Base-by-base conservation (phyloP, 768 basidiomycete genomes). In the Psilocybe azurescens region DNA sequence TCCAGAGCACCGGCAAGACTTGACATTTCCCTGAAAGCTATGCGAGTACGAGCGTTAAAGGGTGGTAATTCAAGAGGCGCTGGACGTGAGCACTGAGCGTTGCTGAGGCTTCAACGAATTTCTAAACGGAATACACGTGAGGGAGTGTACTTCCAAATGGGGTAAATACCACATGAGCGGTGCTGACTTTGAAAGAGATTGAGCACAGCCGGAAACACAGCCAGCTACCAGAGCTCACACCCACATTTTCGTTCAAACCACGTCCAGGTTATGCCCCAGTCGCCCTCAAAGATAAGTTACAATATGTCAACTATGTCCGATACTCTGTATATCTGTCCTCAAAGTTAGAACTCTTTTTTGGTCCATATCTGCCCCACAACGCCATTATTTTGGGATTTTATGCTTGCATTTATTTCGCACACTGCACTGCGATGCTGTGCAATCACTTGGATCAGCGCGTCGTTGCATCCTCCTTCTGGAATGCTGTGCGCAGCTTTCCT, bases 1-100 rank as follows among this genome's bases (percentile, higher is more conserved):
- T 80, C 84, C 30, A 88, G 75, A 3, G 86, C 86, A 52, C 84
- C 85, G 51, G 86, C 86, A 36, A 88, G 75, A 38, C 85, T 87
- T 46, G 87, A 88, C 87, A 88, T 88, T 61, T 61, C 56, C 58
- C 65, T 56, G 52, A 59, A 63, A 65, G 66, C 65, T 61, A 61
- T 62, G 66, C 67, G 47, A 47, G 18, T 39, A 41, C 44, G 56
- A 36, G 61, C 61, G 53, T 49, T 38, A 55, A 56, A 49, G 29
- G 44, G 30, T 30, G 32, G 38, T 24, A 18, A 36, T 33, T 9
- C 29, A n/a, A 47, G 56, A 58, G 56, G 47, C 56, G 56, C 56
- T 32, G 20, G 56, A 24, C 24, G 24, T 24, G 24, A 24, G 24
- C 24, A 39, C 9, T 30, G 46, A 58, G 29, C 32, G 32, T 48